Evolutionary conservation across 176 grass and related monocot genomes (phyloP).

Genomic region (Panicum miliaceum): DNA sequence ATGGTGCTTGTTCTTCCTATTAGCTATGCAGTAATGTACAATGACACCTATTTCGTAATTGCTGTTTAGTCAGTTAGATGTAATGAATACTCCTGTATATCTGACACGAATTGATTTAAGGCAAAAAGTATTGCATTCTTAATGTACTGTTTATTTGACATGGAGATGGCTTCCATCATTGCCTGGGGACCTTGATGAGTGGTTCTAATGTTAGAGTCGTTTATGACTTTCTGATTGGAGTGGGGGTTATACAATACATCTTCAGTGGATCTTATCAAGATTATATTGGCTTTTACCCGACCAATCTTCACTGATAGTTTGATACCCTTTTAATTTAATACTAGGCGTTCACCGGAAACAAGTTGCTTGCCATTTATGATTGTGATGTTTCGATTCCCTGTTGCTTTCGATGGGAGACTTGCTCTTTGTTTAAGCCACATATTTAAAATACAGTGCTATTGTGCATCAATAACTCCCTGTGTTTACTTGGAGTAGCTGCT

Average conservation of each 20-base stretch:
- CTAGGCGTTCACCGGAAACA: constrained; percentile 34
- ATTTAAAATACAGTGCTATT: constrained; percentile 2
- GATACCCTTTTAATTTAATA: constrained; percentile 30
- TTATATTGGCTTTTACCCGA: constrained; percentile 19
- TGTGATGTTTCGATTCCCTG: constrained; percentile 42
- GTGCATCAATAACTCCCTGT: neutral
- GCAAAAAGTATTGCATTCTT: neutral
- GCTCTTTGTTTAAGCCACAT: constrained; percentile 34
- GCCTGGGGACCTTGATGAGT: constrained; percentile 24
- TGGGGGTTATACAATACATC: constrained; percentile 2
- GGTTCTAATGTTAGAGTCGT: constrained; percentile 25
- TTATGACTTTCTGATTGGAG: constrained; percentile 36
- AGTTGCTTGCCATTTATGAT: constrained; percentile 33
- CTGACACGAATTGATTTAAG: neutral
- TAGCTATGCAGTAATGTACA: neutral
- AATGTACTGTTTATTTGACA: constrained; percentile 17
- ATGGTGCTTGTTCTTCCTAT: neutral
- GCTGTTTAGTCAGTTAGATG: neutral
- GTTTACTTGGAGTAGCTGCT: constrained; percentile 24
- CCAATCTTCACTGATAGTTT: constrained; percentile 23
- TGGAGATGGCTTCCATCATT: constrained; percentile 32
- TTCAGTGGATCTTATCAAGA: constrained; percentile 32
- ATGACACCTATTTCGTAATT: neutral
- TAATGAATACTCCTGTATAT: neutral
- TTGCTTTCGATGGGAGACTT: constrained; percentile 39